Evolutionary conservation across 805 yeast genomes (phyloP).

Genomic region (Wickerhamiella lipophila): DNA sequence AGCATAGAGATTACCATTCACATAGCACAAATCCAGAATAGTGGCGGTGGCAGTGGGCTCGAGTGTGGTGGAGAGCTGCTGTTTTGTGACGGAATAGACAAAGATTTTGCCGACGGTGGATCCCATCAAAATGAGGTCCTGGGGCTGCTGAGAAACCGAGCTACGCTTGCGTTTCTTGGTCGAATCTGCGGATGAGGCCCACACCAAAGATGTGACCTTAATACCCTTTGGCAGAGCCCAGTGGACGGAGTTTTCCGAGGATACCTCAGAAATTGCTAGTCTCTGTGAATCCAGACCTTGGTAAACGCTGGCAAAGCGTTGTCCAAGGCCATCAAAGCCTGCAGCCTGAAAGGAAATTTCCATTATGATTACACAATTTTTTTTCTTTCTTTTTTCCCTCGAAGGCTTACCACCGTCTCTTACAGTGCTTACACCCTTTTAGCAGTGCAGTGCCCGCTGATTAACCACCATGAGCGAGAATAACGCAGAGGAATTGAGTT

Average conservation of each 20-base stretch:
- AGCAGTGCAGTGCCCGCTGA: too few relatives aligned
- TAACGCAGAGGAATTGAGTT: conserved; percentile 27
- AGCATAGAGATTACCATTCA: conserved; percentile 10
- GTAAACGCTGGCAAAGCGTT: conserved; percentile 49
- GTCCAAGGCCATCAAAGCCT: conserved; percentile 49
- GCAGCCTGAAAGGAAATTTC: conserved; percentile 20
- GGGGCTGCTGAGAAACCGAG: conserved; percentile 22
- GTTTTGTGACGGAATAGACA: conserved; percentile 50
- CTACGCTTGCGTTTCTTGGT: conserved; percentile 16
- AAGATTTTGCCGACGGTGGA: conserved; percentile 51
- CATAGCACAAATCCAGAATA: not conserved
- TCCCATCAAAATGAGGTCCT: conserved; percentile 44
- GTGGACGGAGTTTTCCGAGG: conserved; percentile 34
- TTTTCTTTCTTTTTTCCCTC: not conserved
- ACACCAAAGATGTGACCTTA: conserved; percentile 38
- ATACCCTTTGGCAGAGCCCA: conserved; percentile 42
- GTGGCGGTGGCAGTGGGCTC: conserved; percentile 6
- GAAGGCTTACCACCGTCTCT: too few relatives aligned
- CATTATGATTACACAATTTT: conserved; percentile 10
- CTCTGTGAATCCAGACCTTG: conserved; percentile 62
- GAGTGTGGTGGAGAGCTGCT: conserved; percentile 35
- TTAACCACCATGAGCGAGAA: conserved; percentile 19
- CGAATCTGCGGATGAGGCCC: conserved; percentile 31
- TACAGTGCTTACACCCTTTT: too few relatives aligned
- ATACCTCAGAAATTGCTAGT: conserved; percentile 46